Evolutionary conservation across 139 green algal genomes (phyloP).

Genomic region (Chlorella vulgaris): DNA sequence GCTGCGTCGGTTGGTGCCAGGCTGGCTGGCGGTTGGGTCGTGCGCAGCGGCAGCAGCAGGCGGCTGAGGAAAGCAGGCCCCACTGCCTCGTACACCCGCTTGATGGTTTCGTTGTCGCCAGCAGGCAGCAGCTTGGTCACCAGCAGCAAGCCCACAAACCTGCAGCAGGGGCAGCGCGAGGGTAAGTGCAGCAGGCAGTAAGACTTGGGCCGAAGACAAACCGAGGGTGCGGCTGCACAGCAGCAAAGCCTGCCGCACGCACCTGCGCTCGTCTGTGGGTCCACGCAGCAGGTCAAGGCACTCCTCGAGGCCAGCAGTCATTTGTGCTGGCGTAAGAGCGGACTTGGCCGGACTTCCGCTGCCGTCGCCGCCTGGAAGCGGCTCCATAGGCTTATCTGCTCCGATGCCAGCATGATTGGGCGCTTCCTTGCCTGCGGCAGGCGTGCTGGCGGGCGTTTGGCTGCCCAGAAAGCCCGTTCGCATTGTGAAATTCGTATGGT

Average conservation of each 20-base stretch:
- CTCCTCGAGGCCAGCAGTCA: conserved; percentile 5
- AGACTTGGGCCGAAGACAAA: not conserved
- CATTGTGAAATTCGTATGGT: too few relatives aligned
- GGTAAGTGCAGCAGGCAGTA: not conserved
- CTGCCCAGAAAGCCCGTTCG: too few relatives aligned
- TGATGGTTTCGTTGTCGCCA: conserved; percentile 32
- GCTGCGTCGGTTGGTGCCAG: not conserved
- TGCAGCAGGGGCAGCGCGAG: conserved; percentile 28
- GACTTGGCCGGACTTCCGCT: not conserved
- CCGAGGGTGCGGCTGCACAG: not conserved
- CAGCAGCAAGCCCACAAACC: conserved; percentile 79
- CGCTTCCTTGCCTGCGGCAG: too few relatives aligned
- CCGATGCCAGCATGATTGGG: too few relatives aligned
- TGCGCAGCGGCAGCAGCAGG: conserved; percentile 68
- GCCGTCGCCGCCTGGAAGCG: not conserved
- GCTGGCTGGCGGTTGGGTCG: not conserved
- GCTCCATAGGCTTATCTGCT: too few relatives aligned
- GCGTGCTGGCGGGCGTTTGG: too few relatives aligned
- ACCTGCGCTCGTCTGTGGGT: conserved; percentile 41
- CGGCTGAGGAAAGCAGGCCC: conserved; percentile 63
- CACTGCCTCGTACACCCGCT: conserved; percentile 58
- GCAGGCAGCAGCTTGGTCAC: conserved; percentile 68
- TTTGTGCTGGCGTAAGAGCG: not conserved
- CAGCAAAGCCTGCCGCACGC: not conserved
- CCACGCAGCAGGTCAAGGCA: conserved; percentile 33